Conservation (phyloP, 2,329 filamentous ascomycete species). For the Mariannaea sp. region DNA sequence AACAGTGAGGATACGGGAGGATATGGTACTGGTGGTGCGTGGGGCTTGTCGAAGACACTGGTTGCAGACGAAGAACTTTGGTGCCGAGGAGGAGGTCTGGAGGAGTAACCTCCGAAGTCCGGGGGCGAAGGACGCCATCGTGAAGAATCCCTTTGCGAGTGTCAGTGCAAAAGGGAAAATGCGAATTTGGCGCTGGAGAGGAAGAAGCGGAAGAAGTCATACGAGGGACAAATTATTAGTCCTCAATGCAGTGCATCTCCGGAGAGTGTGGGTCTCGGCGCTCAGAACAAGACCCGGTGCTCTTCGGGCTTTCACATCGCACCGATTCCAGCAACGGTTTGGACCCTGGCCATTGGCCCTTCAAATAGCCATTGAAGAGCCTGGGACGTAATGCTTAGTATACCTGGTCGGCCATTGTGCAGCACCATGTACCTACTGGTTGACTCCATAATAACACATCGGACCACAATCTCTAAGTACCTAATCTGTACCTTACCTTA, state of each 20-base stretch:
- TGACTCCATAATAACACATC: too few relatives aligned
- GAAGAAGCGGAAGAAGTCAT: slow-evolving; percentile 12
- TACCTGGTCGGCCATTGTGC: too few relatives aligned
- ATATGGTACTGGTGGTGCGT: slow-evolving; percentile 33
- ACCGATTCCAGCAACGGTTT: neutral
- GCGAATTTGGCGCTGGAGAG: slow-evolving; percentile 9
- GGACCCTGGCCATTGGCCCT: neutral
- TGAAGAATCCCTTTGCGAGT: slow-evolving; percentile 5
- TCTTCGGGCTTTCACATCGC: slow-evolving; percentile 7
- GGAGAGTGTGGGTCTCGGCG: slow-evolving; percentile 22
- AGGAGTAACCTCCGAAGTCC: slow-evolving; percentile 49
- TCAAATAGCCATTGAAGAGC: slow-evolving; percentile 8
- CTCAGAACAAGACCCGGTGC: too few relatives aligned
- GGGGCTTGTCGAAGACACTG: slow-evolving; percentile 51
- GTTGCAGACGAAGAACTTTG: slow-evolving; percentile 52
- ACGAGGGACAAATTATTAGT: slow-evolving; percentile 19
- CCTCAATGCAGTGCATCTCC: slow-evolving; percentile 1
- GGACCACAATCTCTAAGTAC: too few relatives aligned
- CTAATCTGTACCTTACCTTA: slow-evolving; percentile 5
- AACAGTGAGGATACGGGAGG: slow-evolving; percentile 48
- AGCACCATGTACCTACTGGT: slow-evolving; percentile 25
- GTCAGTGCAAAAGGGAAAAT: slow-evolving; percentile 21
- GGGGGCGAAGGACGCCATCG: slow-evolving; percentile 49
- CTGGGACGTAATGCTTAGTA: slow-evolving; percentile 30
- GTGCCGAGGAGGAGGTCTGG: slow-evolving; percentile 38